phyloP scores from a whole-genome alignment of 768 basidiomycete genomes.

The Rhizopogon vinicolor region DNA sequence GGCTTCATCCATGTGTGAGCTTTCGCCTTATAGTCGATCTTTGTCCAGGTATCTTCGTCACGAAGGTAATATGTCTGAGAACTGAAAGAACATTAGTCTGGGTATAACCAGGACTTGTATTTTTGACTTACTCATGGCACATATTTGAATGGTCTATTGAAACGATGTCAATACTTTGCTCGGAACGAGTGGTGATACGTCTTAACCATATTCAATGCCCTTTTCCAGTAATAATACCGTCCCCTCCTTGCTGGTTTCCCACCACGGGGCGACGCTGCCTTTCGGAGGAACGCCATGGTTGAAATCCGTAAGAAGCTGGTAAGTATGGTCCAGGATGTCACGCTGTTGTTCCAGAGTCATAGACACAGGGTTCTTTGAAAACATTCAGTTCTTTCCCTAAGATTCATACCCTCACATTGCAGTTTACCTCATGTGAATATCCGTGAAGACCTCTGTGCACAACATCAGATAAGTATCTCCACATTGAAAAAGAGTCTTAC shows the following conservation, averaged over 20 bases:
- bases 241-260: slow-evolving; percentile 71
- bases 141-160: slow-evolving; percentile 53
- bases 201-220: slow-evolving; percentile 67
- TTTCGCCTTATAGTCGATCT: slow-evolving; percentile 57
- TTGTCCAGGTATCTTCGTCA: slow-evolving; percentile 67
- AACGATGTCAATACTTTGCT: slow-evolving; percentile 7
- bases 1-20: slow-evolving; percentile 77
- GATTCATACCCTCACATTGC: not conserved
- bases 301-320: slow-evolving; percentile 58
- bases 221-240: slow-evolving; percentile 60
- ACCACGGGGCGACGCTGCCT: slow-evolving; percentile 74
- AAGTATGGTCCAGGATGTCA: slow-evolving; percentile 65
- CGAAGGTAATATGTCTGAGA: slow-evolving; percentile 67
- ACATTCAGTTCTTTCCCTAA: not conserved
- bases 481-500: slow-evolving; percentile 22
- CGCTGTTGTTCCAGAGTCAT: slow-evolving; percentile 65
- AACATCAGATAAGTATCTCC: not conserved
- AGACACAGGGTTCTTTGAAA: slow-evolving; percentile 48
- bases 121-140: slow-evolving; percentile 40
- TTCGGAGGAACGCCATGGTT: slow-evolving; percentile 55
- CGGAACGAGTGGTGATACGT: slow-evolving; percentile 2
- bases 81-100: slow-evolving; percentile 14
- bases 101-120: not conserved
- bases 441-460: slow-evolving; percentile 54
- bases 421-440: slow-evolving; percentile 60